Base-by-base conservation (phyloP, 129 eudicot species). In the Helichrysum umbraculigerum region DNA sequence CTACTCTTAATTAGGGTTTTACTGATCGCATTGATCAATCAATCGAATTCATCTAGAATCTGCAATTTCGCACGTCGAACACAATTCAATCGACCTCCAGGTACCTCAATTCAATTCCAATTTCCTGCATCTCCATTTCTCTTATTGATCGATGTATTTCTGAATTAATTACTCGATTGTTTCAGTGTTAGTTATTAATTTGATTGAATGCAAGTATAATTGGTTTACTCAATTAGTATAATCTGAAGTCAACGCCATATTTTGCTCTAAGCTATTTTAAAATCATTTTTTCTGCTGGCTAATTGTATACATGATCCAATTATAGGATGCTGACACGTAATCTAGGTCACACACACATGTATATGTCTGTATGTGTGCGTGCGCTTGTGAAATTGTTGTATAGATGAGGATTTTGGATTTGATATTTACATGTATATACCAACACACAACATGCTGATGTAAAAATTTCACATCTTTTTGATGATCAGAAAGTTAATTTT, bases 81-180 rank as follows among this genome's bases (percentile, higher is more conserved):
- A 47, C 72, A 44, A 78, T 61, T 35, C 82, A 78, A 62, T 78
- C 66, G 57, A 70, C 72, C 77, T 19, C 69, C 39, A 78, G 82
- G 82, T 62, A 78, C 71, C 21, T 70, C 32, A 78, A 32, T 12
- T 71, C 33, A 61, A 12, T 62, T 60, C 20, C 44, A 62, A 19
- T 63, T 76, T 33, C 65, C n/a, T 47, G 21, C 70, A 47, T 47
- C 30, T 61, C 9, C 30, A 52, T 61, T 71, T 32, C 39, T 58
- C 22, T 62, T 14, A 11, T 15, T 61, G 19, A 78, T 78, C 76
- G 76, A 34, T 70, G 37, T 61, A 5, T 30, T 61, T 71, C 7
- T 71, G 28, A 50, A 70, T 47, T 14, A 10, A 2, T 47, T 14
- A 57, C 39, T 61, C 22, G 39, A 5, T 19, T 78, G 33, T 42